Evolutionary conservation across 306 rosid genomes (phyloP), one percentile per base, ranked within the genome.

Genomic region (Citrullus mucosospermus): DNA sequence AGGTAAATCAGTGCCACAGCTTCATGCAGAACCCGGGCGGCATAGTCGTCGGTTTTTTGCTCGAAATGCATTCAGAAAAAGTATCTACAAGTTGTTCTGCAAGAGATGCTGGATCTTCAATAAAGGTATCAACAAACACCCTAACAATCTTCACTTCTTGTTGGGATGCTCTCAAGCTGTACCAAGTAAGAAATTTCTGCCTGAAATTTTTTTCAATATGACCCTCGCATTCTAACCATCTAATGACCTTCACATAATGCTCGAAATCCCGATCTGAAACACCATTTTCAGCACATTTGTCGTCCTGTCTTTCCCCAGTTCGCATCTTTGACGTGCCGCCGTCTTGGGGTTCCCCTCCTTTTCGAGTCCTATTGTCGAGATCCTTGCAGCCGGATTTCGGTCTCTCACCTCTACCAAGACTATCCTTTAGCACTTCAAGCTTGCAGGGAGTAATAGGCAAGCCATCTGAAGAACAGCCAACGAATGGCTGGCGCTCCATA

Each of bases 161-260:
- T 11, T 86, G 77, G 13, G 90, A 88, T 62, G 99, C 99, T 84
- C 96, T 92, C 82, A 96, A 88, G 87, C 97, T 91, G 78, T 88
- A 96, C 99, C 99, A 96, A 66, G 97, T 96, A 69, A 96, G 89
- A 81, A 96, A 96, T 62, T 91, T 92, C 90, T 92, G 99, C 85
- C 97, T 87, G 88, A 96, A 96, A 85, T 88, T 90, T 89, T 91
- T 91, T 80, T 96, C 99, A 6, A 96, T 88, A 70, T 92, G 97
- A 20, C 99, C 99, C 76, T 88, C 93, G 61, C 99, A 96, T 83
- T 96, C 99, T 85, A 96, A 81, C 92, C 93, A 85, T 82, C 97
- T 82, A 78, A 96, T 92, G 77, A 88, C 85, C 87, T 96, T 92
- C 86, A 96, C 99, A 71, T 88, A 91, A 81, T 91, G 89, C 90